Evolutionary conservation across 2,329 filamentous ascomycete species (phyloP).

Genomic region (Stemphylium vesicarium): DNA sequence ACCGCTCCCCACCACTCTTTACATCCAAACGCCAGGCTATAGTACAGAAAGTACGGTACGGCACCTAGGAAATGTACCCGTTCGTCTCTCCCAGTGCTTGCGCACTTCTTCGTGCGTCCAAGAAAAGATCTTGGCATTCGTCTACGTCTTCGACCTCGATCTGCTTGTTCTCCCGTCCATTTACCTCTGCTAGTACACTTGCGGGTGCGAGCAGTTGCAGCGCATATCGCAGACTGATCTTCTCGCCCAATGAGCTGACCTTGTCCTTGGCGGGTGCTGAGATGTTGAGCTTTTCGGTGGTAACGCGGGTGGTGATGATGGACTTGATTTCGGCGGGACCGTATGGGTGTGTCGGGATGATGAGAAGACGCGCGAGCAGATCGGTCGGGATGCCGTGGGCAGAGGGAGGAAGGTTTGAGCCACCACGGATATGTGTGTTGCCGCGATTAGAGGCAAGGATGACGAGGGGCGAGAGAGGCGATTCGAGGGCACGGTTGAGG

Average conservation of each 20-base stretch:
- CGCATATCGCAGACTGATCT: slow-evolving; percentile 90
- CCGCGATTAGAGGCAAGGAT: slow-evolving; percentile 97
- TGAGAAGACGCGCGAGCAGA: slow-evolving; percentile 90
- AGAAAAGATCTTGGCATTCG: slow-evolving; percentile 56
- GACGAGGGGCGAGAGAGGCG: slow-evolving; percentile 92
- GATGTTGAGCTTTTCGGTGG: slow-evolving; percentile 80
- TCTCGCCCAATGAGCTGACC: slow-evolving; percentile 84
- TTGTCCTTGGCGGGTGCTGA: slow-evolving; percentile 84
- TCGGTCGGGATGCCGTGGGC: slow-evolving; percentile 95
- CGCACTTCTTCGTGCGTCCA: slow-evolving; percentile 58
- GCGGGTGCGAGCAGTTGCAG: slow-evolving; percentile 89
- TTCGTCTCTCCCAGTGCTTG: slow-evolving; percentile 34
- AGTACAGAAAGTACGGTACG: slow-evolving; percentile 13
- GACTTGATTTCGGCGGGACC: slow-evolving; percentile 86
- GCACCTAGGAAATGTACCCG: slow-evolving; percentile 44
- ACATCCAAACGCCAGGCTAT: slow-evolving; percentile 20
- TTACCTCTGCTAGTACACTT: slow-evolving; percentile 85
- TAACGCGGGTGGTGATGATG: slow-evolving; percentile 84
- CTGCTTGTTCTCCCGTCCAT: slow-evolving; percentile 54
- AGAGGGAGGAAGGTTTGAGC: slow-evolving; percentile 67
- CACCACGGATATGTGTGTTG: slow-evolving; percentile 87
- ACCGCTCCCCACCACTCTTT: not conserved
- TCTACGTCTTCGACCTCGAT: slow-evolving; percentile 63
- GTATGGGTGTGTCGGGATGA: slow-evolving; percentile 93
- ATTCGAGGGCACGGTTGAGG: slow-evolving; percentile 96